These are phyloP conservation scores for Aspergillus steynii DNA, from an alignment of 495 filamentous ascomycete species.

Conservation along the genomic window DNA sequence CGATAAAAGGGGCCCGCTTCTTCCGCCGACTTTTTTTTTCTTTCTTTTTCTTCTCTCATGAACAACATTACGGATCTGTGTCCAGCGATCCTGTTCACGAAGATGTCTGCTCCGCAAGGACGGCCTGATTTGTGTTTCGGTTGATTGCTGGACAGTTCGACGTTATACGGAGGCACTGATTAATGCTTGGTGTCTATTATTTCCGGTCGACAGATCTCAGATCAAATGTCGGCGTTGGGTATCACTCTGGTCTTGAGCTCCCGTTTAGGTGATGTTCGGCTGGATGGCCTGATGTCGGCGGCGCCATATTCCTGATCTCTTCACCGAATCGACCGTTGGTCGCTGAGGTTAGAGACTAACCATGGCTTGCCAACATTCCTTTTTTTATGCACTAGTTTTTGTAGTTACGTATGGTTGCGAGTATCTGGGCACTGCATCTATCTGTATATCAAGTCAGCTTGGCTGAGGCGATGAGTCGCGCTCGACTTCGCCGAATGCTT, in stretches of 20 bases:
- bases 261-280: slow-evolving; percentile 66
- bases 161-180: slow-evolving; percentile 76
- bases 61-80: slow-evolving; percentile 73
- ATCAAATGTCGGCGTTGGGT: slow-evolving; percentile 56
- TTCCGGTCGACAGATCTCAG: slow-evolving; percentile 93
- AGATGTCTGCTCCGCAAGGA: slow-evolving; percentile 40
- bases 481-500: too few species aligned
- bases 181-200: slow-evolving; percentile 69
- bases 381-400: slow-evolving; percentile 1
- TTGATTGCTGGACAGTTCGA: slow-evolving; percentile 84
- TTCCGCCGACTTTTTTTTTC: slow-evolving; percentile 15
- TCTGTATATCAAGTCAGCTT: too few species aligned
- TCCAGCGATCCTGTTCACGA: slow-evolving; percentile 66
- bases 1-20: slow-evolving; percentile 35
- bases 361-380: slow-evolving; percentile 73
- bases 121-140: slow-evolving; percentile 53
- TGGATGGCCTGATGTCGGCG: slow-evolving; percentile 57
- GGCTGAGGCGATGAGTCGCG: too few species aligned
- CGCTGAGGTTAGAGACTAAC: slow-evolving; percentile 82
- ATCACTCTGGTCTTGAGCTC: slow-evolving; percentile 64
- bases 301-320: slow-evolving; percentile 86
- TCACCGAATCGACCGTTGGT: slow-evolving; percentile 77
- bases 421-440: neutral
- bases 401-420: slow-evolving; percentile 9
- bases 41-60: slow-evolving; percentile 47